Base-by-base conservation (phyloP, 1,139 yeast genomes). In the Diutina ranongensis region DNA sequence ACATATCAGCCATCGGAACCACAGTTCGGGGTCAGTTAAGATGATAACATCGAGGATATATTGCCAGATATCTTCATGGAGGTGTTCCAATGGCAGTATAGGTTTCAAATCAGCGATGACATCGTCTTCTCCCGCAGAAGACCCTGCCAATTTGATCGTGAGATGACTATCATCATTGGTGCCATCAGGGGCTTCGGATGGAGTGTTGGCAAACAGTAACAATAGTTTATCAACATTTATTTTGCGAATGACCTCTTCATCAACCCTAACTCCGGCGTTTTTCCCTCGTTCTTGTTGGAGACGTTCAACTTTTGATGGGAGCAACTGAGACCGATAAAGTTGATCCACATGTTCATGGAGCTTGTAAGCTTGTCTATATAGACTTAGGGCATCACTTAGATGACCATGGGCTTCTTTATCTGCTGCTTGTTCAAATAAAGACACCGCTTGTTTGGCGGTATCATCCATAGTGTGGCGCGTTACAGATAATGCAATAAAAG, bases 341-440 rank as follows among this genome's bases (percentile, higher is more conserved):
- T 72, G 63, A 55, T 88, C 96, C 4, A 87, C 88, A 46, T 71
- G 72, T 4, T 76, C 82, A 58, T 83, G 78, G 31, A 78, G 52
- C 59, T 71, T 79, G 58, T 80, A 76, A 0, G 96, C 95, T 50
- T 72, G 71, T 49, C 95, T 67, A 62, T 88, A 88, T 50, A 65
- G 71, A 40, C 69, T 74, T 34, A 86, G 79, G 0, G 97, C 96
- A 55, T 87, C 96, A 3, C 85, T 72, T 76, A 88, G 72, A 49
- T 78, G 68, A 0, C 96, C 96, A 46, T 71, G 74, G 25, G 75
- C 65, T 61, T 88, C 97, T 54, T 79, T 80, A 46, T 74, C 78
- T 0, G 81, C 76, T 1, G 89, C 97, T 46, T 67, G 62, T 54
- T 83, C 89, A 65, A 52, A 51, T 7, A 41, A 18, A 10, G 28